Base-by-base conservation (phyloP, 805 yeast genomes). In the Scheffersomyces ergatensis region DNA sequence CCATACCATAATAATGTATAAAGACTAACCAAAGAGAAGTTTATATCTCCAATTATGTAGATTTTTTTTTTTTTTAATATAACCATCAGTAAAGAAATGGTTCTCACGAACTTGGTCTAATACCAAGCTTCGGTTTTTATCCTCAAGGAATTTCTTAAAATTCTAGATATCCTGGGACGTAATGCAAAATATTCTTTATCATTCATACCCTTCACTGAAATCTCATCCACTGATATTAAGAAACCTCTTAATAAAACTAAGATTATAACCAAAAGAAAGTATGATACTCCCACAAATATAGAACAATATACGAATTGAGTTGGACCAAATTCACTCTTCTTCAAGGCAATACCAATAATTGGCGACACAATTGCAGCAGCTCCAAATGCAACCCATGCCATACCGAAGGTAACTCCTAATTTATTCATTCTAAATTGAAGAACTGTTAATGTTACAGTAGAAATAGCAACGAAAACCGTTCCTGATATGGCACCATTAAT, bases 381-480 rank as follows among this genome's bases (percentile, higher is more conserved):
- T 5, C 80, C 83, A 33, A 69, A 51, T 32, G 66, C 58, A 14
- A 70, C 50, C 83, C 82, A 79, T 4, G 71, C 50, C 73, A 76
- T 64, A 16, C 77, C 72, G 32, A 69, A 55, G 0, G 66, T 55
- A 17, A 74, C 72, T 21, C 72, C 71, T 42, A 77, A 53, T 46
- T 70, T 74, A 30, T 65, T 52, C 27, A 80, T 53, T 0, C 84
- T 69, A 76, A 80, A 80, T 33, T 77, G 62, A 13, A 77, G 62
- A 3, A 84, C 85, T 78, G 78, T 78, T 72, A 40, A 1, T 67
- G 56, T 29, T 84, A 84, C 45, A 59, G 67, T 5, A 78, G 42
- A 14, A 78, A 32, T 2, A 76, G 75, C 49, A 77, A 72, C 0
- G 60, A 29, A 65, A 3, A 77, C 60, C 15, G 54, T 46, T 14